A percentile compares a stretch with the other conserved stretches of the same genome.
Conservation (phyloP, 257 asterid genomes). For the Marsdenia floribunda region DNA sequence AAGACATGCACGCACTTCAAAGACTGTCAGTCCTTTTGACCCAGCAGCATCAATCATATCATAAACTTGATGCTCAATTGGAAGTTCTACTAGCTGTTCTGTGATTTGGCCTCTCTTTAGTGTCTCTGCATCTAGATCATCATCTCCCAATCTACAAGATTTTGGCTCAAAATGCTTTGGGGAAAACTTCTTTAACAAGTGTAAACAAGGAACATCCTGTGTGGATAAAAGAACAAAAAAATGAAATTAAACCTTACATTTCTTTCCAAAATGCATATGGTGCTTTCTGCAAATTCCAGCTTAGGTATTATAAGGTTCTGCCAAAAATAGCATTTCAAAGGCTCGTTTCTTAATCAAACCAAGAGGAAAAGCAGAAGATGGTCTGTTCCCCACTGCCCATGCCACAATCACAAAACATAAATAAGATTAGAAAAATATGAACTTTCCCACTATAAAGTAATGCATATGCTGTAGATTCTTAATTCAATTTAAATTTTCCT, state of each 20-base stretch:
- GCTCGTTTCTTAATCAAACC: neutral
- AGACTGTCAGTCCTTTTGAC: conserved; percentile 62
- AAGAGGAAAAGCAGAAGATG: neutral
- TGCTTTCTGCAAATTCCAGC: neutral
- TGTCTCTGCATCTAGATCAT: conserved; percentile 42
- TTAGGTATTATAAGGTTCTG: neutral
- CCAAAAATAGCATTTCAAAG: neutral
- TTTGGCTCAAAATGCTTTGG: conserved; percentile 64
- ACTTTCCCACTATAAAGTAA: neutral
- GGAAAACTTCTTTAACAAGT: conserved; percentile 70
- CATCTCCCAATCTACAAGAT: conserved; percentile 35
- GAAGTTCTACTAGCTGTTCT: conserved; percentile 82
- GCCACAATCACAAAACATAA: neutral
- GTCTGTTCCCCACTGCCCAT: neutral
- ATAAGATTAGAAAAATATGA: neutral
- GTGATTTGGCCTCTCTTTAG: conserved; percentile 66
- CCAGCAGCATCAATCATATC: conserved; percentile 88
- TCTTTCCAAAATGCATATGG: neutral
- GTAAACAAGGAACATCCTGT: conserved; percentile 75
- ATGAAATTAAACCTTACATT: neutral
- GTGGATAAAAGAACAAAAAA: conserved; percentile 4
- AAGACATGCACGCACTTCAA: conserved; percentile 49
- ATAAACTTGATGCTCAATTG: conserved; percentile 73
- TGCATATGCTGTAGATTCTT: neutral
- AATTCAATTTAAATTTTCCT: neutral